Evolutionary conservation across 2,329 filamentous ascomycete species (phyloP).

Genomic region (Gliomastix tumulicola): DNA sequence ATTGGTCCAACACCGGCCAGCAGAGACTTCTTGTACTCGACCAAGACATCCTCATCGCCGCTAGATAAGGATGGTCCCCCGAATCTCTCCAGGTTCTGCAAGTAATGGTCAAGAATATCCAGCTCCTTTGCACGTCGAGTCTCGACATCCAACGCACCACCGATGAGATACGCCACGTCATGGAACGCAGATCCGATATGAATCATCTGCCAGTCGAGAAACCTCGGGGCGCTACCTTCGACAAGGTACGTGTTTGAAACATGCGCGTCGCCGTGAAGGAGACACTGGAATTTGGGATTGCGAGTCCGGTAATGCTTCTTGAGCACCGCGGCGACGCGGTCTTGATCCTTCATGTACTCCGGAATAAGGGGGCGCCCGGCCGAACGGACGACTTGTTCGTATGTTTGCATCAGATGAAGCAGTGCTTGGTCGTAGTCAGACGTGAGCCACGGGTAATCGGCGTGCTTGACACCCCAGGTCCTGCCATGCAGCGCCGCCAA

Average conservation of each 20-base stretch:
- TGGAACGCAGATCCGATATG: slow-evolving; percentile 26
- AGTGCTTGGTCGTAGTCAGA: slow-evolving; percentile 2
- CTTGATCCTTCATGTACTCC: slow-evolving; percentile 16
- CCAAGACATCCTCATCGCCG: slow-evolving; percentile 13
- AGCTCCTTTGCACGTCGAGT: slow-evolving; percentile 23
- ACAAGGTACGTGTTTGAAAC: slow-evolving; percentile 24
- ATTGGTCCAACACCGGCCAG: slow-evolving; percentile 17
- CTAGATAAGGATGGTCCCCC: slow-evolving; percentile 16
- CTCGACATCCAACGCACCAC: slow-evolving; percentile 19
- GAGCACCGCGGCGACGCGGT: slow-evolving; percentile 18
- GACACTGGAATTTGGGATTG: slow-evolving; percentile 28
- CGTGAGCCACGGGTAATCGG: slow-evolving; percentile 3
- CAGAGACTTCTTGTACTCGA: slow-evolving; percentile 17
- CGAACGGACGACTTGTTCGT: slow-evolving; percentile 1
- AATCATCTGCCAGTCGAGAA: slow-evolving; percentile 28
- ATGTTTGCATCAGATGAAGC: slow-evolving; percentile 2
- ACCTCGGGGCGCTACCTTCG: slow-evolving; percentile 15
- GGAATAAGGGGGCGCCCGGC: slow-evolving; percentile 5
- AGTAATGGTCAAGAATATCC: slow-evolving; percentile 23
- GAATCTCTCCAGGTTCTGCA: slow-evolving; percentile 12
- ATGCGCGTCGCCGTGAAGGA: slow-evolving; percentile 35
- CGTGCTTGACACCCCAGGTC: slow-evolving; percentile 1
- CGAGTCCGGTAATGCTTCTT: slow-evolving; percentile 20
- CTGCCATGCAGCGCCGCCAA: slow-evolving; percentile 1
- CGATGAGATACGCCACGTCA: slow-evolving; percentile 26